Percentiles rank a stretch among this genome's conserved stretches.
These are phyloP conservation scores for Stevia rebaudiana DNA, from an alignment of 140 eudicot species.

Conservation along the genomic window DNA sequence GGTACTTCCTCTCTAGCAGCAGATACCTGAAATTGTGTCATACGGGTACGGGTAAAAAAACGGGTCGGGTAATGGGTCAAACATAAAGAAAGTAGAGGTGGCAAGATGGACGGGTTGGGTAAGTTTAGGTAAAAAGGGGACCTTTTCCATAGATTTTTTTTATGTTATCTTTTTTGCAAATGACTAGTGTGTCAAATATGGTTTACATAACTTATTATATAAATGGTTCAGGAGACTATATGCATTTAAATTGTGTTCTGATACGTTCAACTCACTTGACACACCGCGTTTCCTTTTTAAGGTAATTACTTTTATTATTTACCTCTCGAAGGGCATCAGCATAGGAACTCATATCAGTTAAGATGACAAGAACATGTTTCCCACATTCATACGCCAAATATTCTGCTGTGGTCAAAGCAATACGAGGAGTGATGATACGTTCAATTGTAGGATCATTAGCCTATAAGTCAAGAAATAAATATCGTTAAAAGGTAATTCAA, in stretches of 20 bases:
- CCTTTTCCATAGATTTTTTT: not conserved
- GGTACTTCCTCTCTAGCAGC: conserved; percentile 97
- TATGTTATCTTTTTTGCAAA: not conserved
- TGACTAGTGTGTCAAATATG: not conserved
- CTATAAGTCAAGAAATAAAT: conserved; percentile 18
- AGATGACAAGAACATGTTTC: conserved; percentile 88
- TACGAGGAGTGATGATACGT: conserved; percentile 82
- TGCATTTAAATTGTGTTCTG: not conserved
- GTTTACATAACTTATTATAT: not conserved
- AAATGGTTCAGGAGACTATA: not conserved
- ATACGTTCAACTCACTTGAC: not conserved
- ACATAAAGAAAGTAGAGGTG: not conserved
- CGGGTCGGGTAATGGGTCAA: not conserved
- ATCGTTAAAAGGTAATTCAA: not conserved
- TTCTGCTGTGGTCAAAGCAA: conserved; percentile 89
- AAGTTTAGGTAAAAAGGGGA: not conserved
- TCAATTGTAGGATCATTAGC: conserved; percentile 94
- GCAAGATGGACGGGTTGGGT: not conserved
- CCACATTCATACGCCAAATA: conserved; percentile 92
- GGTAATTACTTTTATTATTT: conserved; percentile 2
- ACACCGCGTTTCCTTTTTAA: not conserved
- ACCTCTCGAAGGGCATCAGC: conserved; percentile 99
- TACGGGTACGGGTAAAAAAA: not conserved
- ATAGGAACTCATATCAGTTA: conserved; percentile 94
- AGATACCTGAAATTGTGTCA: conserved; percentile 50